Base-by-base conservation (phyloP, 2,329 filamentous ascomycete species). In the Colletotrichum spaethianum region DNA sequence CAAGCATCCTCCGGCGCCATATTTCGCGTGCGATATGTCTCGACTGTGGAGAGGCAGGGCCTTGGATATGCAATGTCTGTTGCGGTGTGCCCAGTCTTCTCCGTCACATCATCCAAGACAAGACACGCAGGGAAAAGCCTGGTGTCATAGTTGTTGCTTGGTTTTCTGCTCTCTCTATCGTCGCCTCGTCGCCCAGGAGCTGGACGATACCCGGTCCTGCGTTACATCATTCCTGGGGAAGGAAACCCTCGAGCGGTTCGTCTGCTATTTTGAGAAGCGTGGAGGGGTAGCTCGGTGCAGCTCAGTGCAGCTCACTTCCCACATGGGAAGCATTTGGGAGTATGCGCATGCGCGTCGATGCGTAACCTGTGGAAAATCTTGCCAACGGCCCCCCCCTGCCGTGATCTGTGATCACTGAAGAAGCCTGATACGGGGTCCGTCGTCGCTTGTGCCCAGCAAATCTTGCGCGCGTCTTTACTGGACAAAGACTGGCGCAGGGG, bases 1-100 rank as follows among this genome's bases (percentile, higher is more conserved):
- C 31, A 69, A 72, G 69, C 69, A 36, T 71, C 46, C 55, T 62
- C 53, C 52, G 52, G 20, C 42, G 53, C 42, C 60, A 50, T 12
- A 38, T 26, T 18, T 50, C 44, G 33, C 33, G 31, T 50, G 28
- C 31, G 59, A 62, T 62, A 18, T 46, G 42, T 48, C 42, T 36
- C 31, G 18, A 38, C 33, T 23, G n/a, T 48, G 40, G 59, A 61
- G 28, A 48, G 31, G 2, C 16, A 18, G 14, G 40, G 23, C 4
- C n/a, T 26, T 20, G 46, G 2, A 16, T 20, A 40, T 52, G n/a
- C 60, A 38, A 8, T 20, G 26, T 33, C 33, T n/a, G 28, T 62
- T 28, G 44, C 33, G 60, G 60, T 44, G 59, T 62, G 52, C 31
- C 31, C 20, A 7, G 52, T 31, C 20, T 9, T 3, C n/a, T 23